Evolutionary conservation across 2,329 filamentous ascomycete species (phyloP), one percentile per base, ranked within the genome.

Genomic region (Fusarium sp.): DNA sequence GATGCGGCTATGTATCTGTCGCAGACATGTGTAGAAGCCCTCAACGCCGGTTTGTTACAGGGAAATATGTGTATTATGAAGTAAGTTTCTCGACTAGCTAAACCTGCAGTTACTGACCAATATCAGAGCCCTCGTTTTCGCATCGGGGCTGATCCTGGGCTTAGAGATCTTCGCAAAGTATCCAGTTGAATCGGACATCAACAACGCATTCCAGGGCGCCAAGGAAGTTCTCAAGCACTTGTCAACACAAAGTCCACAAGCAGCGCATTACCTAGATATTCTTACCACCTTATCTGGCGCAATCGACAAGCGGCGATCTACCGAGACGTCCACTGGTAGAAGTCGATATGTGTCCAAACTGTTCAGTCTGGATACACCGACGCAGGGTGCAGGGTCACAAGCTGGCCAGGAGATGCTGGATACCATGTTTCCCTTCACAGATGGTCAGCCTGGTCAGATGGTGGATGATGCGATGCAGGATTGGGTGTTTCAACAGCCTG

Each of bases 41-140:
- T 82, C 13, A 79, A 79, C 10, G 79, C 82, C 3, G 76, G 78
- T 0, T 50, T 84, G 1, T 71, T 87, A 0, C 76, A 85, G 14
- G 81, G 80, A 10, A 88, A 88, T 55, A 87, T 88, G 86, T 86
- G 84, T 39, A 83, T 89, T 7, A 76, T 89, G 55, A 89, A 88
- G 86, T 87, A 75, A 75, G 83, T 37, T 0, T 10, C 17, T 68
- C 5, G 28, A 15, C 14, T 3, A 4, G 1, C 5, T 6, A 11
- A 9, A 2, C 1, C 14, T 20, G 30, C 14, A 33, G 26, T 13
- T 45, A 15, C 61, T 58, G 26, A 61, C 19, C 0, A 1, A 7
- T 11, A 5, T 7, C 49, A 86, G 83, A 60, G 84, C 83, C 19
- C 82, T 84, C 57, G 77, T 87, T 0, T 89, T 89, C 56, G 84